These are phyloP conservation scores for Magnolia officinalis DNA, from an alignment of 164 flowering plant genomes.

Conservation along the genomic window DNA sequence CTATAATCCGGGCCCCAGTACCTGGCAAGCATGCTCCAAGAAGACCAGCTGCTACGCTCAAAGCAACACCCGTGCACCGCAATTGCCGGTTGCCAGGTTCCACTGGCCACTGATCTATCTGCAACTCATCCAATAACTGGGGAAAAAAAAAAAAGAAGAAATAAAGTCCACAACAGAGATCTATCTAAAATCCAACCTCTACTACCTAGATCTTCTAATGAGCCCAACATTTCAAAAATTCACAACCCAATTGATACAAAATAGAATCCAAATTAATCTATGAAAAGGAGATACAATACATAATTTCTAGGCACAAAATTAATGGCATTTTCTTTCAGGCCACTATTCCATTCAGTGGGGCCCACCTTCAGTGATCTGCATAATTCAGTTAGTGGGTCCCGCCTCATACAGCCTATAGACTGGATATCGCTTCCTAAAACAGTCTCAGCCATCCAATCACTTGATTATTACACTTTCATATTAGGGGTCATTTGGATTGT, in stretches of 20 bases:
- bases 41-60: constrained; percentile 85
- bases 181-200: background rate
- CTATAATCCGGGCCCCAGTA: constrained; percentile 80
- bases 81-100: constrained; percentile 58
- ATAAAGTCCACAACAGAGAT: background rate
- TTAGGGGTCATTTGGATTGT: no score
- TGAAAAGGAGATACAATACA: background rate
- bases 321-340: background rate
- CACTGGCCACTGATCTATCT: constrained; percentile 91
- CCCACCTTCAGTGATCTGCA: background rate
- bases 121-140: constrained; percentile 84
- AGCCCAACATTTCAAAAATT: no score
- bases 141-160: background rate
- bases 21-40: constrained; percentile 88
- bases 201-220: no score
- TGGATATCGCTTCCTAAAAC: no score
- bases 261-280: background rate
- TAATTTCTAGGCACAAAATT: background rate
- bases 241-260: background rate
- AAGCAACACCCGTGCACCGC: constrained; percentile 94
- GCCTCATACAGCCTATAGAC: no score
- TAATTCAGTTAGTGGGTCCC: no score
- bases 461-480: no score
- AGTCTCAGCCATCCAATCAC: no score
- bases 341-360: background rate